A percentile compares a stretch with the other conserved stretches of the same genome.
phyloP scores from a whole-genome alignment of 768 basidiomycete genomes.

The Termitomyces sp. region DNA sequence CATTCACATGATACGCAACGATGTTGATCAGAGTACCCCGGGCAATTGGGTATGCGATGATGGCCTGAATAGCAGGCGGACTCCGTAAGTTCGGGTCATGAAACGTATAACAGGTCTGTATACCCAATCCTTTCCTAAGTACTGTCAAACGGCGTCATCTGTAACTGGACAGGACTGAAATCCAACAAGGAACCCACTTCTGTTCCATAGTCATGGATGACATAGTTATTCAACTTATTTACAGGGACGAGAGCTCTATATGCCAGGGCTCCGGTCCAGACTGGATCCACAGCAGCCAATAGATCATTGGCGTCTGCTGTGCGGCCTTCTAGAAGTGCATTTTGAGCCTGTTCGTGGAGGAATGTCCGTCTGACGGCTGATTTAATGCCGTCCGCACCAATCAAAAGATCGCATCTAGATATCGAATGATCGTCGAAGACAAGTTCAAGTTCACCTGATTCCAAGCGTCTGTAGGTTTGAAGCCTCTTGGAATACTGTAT shows the following conservation, averaged over 20 bases:
- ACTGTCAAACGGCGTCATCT: constrained; percentile 13
- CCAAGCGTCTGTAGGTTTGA: constrained; percentile 28
- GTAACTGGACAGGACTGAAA: not conserved
- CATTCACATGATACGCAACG: constrained; percentile 23
- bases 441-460: constrained; percentile 16
- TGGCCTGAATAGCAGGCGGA: constrained; percentile 20
- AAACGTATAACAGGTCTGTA: not conserved
- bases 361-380: constrained; percentile 25
- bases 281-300: constrained; percentile 21
- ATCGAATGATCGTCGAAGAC: constrained; percentile 40
- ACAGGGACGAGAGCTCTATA: constrained; percentile 27
- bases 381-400: constrained; percentile 31
- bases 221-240: constrained; percentile 18
- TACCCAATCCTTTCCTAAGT: constrained; percentile 26
- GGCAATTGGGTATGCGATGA: constrained; percentile 33
- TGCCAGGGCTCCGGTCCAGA: constrained; percentile 33
- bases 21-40: constrained; percentile 30
- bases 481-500: constrained; percentile 38
- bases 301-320: constrained; percentile 1
- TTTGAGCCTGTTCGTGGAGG: constrained; percentile 12
- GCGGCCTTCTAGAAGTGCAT: constrained; percentile 5
- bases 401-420: constrained; percentile 44
- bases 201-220: constrained; percentile 3
- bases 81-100: not conserved
- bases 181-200: constrained; percentile 17